A percentile compares a stretch with the other conserved stretches of the same genome.
These are phyloP conservation scores for Heterobasidion occidentale DNA, from an alignment of 1,284 basidiomycete genomes.

Conservation along the genomic window DNA sequence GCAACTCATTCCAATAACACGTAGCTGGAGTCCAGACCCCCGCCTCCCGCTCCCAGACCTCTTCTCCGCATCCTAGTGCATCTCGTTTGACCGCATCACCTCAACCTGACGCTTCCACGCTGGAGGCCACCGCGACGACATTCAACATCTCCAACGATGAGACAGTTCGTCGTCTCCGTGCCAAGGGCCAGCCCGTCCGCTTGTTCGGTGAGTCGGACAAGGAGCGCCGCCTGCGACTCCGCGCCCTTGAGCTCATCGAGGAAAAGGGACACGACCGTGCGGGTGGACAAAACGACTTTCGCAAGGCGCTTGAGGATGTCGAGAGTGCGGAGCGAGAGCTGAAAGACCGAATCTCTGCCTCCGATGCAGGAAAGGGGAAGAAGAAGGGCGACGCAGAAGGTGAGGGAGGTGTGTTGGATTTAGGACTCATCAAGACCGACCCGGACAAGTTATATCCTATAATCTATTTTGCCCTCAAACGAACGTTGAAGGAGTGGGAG, in stretches of 20 bases:
- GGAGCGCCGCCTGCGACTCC: slow-evolving; percentile 82
- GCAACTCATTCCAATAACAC: slow-evolving; percentile 14
- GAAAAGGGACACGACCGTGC: slow-evolving; percentile 73
- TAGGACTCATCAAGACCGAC: slow-evolving; percentile 82
- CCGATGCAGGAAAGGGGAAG: slow-evolving; percentile 41
- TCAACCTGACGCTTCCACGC: background rate
- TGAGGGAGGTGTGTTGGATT: slow-evolving; percentile 62
- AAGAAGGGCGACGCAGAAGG: slow-evolving; percentile 46
- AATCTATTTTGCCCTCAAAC: slow-evolving; percentile 95
- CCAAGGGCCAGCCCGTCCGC: slow-evolving; percentile 90
- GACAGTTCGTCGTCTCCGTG: slow-evolving; percentile 79
- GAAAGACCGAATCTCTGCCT: slow-evolving; percentile 39
- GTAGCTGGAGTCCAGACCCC: slow-evolving; percentile 13
- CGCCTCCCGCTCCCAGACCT: slow-evolving; percentile 7
- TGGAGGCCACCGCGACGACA: slow-evolving; percentile 5
- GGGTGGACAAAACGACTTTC: slow-evolving; percentile 90
- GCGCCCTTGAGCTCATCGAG: slow-evolving; percentile 92
- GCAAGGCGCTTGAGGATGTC: slow-evolving; percentile 86
- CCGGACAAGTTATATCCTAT: slow-evolving; percentile 96
- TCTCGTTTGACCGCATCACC: slow-evolving; percentile 6
- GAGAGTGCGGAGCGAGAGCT: slow-evolving; percentile 76
- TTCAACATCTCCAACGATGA: slow-evolving; percentile 96
- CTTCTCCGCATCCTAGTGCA: slow-evolving; percentile 42
- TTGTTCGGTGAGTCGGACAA: slow-evolving; percentile 95
- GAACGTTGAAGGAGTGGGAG: slow-evolving; percentile 92